A percentile compares a stretch with the other conserved stretches of the same genome.
These are phyloP conservation scores for Daucus carota DNA, from an alignment of 129 eudicot species.

Conservation along the genomic window DH1_v3.0 NC_030384.2:38954501-38955000, in stretches of 20 bases:
- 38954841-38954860: background rate
- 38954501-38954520: conserved; percentile 70
- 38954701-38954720: conserved; percentile 66
- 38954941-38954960: background rate
- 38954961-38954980: background rate
- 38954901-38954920: background rate
- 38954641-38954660: conserved; percentile 28
- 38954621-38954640: conserved; percentile 38
- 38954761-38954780: conserved; percentile 49
- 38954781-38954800: conserved; percentile 11
- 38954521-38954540: conserved; percentile 36
- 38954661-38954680: conserved; percentile 38
- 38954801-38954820: background rate
- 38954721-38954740: conserved; percentile 62
- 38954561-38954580: background rate
- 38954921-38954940: background rate
- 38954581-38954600: conserved; percentile 21
- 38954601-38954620: conserved; percentile 22
- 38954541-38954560: background rate
- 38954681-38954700: conserved; percentile 67
- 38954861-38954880: background rate
- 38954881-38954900: background rate
- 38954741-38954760: conserved; percentile 85
- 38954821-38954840: background rate
- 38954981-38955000: background rate